Evolutionary conservation across 805 yeast species (phyloP).

Genomic region (Priceomyces carsonii): DNA sequence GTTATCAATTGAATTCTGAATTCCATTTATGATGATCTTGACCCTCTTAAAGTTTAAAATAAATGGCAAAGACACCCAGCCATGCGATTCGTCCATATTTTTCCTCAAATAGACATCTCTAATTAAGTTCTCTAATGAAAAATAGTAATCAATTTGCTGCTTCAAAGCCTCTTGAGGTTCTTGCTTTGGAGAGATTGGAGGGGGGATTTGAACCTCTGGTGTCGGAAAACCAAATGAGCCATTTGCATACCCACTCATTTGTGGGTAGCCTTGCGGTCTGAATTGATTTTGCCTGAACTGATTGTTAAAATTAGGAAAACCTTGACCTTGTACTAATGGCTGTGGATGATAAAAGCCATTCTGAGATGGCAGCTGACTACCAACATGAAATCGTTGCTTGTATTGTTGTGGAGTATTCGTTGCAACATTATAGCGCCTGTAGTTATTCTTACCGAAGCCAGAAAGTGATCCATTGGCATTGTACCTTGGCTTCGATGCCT

Average conservation of each 20-base stretch:
- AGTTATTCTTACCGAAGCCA: conserved; percentile 21
- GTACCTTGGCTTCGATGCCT: conserved; percentile 12
- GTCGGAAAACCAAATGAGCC: conserved; percentile 12
- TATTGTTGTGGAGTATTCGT: conserved; percentile 16
- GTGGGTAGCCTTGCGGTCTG: conserved; percentile 20
- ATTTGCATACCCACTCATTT: conserved; percentile 12
- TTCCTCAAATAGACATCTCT: conserved; percentile 82
- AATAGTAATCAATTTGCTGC: conserved; percentile 84
- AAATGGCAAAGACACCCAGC: conserved; percentile 64
- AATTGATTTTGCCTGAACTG: conserved; percentile 23
- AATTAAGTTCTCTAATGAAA: conserved; percentile 81
- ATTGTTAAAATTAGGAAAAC: conserved; percentile 24
- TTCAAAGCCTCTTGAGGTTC: conserved; percentile 45
- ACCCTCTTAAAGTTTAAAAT: conserved; percentile 77
- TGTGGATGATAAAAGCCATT: conserved; percentile 35
- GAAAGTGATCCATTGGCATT: conserved; percentile 8
- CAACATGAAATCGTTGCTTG: conserved; percentile 19
- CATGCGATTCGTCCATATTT: conserved; percentile 69
- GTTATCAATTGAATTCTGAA: conserved; percentile 32
- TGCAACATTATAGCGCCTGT: conserved; percentile 26
- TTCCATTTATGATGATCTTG: conserved; percentile 49
- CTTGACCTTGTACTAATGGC: conserved; percentile 25
- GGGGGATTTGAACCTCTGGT: conserved; percentile 37
- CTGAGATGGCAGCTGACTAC: conserved; percentile 18
- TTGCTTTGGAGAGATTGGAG: conserved; percentile 49